A percentile compares a stretch with the other conserved stretches of the same genome.
These are phyloP conservation scores for Aphanomyces invadans DNA, from an alignment of 352 stramenopile genomes.

Conservation along the genomic window DNA sequence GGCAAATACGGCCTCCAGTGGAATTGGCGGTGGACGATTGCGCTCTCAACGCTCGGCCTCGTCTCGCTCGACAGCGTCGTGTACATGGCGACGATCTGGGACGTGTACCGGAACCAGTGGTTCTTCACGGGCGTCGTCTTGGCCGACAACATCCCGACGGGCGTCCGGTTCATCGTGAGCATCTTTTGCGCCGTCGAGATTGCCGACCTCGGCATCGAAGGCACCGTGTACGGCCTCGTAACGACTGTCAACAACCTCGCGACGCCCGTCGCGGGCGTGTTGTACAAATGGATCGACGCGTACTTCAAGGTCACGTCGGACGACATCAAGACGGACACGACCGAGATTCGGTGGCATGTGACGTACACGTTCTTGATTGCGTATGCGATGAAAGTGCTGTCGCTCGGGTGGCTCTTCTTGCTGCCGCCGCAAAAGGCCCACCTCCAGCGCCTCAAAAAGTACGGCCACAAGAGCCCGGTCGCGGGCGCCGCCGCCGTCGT, in stretches of 20 bases:
- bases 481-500: neutral
- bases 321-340: slow-evolving; percentile 45
- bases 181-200: slow-evolving; percentile 76
- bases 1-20: slow-evolving; percentile 19
- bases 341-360: slow-evolving; percentile 48
- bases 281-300: slow-evolving; percentile 51
- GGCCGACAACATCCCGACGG: slow-evolving; percentile 50
- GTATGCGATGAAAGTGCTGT: slow-evolving; percentile 43
- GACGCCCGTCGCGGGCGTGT: slow-evolving; percentile 43
- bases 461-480: neutral
- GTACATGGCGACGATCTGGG: slow-evolving; percentile 40
- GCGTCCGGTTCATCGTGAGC: slow-evolving; percentile 61
- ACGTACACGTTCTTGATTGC: slow-evolving; percentile 47
- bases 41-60: slow-evolving; percentile 38
- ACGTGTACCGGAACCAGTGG: slow-evolving; percentile 52
- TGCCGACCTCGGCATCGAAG: slow-evolving; percentile 63
- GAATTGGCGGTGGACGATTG: slow-evolving; percentile 28
- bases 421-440: slow-evolving; percentile 37
- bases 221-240: slow-evolving; percentile 63
- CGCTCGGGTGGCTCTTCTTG: slow-evolving; percentile 41
- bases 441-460: neutral
- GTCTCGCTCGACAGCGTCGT: neutral
- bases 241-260: slow-evolving; percentile 74
- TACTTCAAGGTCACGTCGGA: slow-evolving; percentile 51
- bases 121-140: slow-evolving; percentile 51